phyloP scores from a whole-genome alignment of 495 filamentous ascomycete species.

The Cudoniella acicularis region DNA sequence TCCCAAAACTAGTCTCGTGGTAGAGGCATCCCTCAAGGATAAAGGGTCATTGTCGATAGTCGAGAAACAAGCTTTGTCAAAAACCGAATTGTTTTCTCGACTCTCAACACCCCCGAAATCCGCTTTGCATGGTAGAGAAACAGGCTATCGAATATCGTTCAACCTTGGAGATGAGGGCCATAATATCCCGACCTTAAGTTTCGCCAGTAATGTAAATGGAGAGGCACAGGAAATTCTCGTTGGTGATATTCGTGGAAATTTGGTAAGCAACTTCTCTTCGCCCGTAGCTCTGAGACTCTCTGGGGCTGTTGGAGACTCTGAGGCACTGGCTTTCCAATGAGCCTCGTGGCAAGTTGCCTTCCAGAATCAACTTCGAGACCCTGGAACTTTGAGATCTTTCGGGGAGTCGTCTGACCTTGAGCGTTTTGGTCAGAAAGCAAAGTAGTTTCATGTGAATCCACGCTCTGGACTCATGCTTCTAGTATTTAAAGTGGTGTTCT shows the following conservation, averaged over 20 bases:
- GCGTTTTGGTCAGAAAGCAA: too few species aligned
- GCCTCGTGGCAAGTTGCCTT: too few species aligned
- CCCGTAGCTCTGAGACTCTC: background rate
- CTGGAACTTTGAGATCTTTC: too few species aligned
- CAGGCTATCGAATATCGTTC: background rate
- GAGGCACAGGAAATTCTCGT: constrained; percentile 64
- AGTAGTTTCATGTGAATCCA: too few species aligned
- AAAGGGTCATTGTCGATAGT: background rate
- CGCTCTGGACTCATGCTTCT: too few species aligned
- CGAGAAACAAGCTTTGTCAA: background rate
- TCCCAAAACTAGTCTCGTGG: background rate
- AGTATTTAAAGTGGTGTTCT: background rate
- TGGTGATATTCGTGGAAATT: constrained; percentile 63
- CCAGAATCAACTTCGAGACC: too few species aligned
- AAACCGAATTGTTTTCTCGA: background rate
- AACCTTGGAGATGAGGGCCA: constrained; percentile 17
- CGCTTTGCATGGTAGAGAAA: background rate
- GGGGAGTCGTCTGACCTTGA: too few species aligned
- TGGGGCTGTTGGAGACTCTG: background rate
- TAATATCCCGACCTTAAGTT: constrained; percentile 79
- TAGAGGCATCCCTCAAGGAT: background rate
- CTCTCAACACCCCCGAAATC: background rate
- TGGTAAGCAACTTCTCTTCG: constrained; percentile 1
- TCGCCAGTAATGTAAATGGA: constrained; percentile 63
- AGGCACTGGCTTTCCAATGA: too few species aligned